A percentile compares a stretch with the other conserved stretches of the same genome.
Conservation (phyloP, 495 filamentous ascomycete genomes). For the Lophiostoma macrostomum region DNA sequence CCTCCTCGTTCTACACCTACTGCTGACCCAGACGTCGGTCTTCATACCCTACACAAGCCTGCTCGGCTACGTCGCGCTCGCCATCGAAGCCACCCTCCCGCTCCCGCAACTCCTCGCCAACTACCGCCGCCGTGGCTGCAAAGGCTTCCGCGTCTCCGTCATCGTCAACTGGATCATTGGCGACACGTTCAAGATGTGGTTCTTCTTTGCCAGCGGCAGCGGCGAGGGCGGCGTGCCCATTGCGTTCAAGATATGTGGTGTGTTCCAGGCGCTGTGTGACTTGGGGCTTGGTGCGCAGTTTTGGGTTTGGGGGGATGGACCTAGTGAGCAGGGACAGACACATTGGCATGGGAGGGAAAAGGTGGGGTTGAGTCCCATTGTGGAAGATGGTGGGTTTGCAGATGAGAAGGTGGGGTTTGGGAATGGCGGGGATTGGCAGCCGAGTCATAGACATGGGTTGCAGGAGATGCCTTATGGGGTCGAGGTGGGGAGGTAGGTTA, state of each 20-base stretch:
- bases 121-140: slow-evolving; percentile 71
- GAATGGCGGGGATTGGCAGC: too few relatives aligned
- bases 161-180: slow-evolving; percentile 84
- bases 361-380: too few relatives aligned
- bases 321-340: too few relatives aligned
- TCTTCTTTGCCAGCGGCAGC: slow-evolving; percentile 57
- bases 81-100: slow-evolving; percentile 84
- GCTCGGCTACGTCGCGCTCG: slow-evolving; percentile 80
- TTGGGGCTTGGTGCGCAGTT: slow-evolving; percentile 80
- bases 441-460: too few relatives aligned
- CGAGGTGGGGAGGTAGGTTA: too few relatives aligned
- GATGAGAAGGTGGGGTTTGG: too few relatives aligned
- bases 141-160: slow-evolving; percentile 85
- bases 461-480: too few relatives aligned
- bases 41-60: slow-evolving; percentile 65
- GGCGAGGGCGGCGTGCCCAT: slow-evolving; percentile 69
- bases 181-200: slow-evolving; percentile 93
- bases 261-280: slow-evolving; percentile 89
- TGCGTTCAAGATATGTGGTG: slow-evolving; percentile 87
- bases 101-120: slow-evolving; percentile 87
- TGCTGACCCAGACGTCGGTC: slow-evolving; percentile 61
- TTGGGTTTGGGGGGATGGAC: slow-evolving; percentile 69
- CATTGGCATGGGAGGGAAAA: too few relatives aligned
- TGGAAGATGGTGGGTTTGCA: too few relatives aligned
- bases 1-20: slow-evolving; percentile 66